Evolutionary conservation across 441 rosid species (phyloP), one percentile per base, ranked within the genome.

Genomic region (Populus hybrid): DNA sequence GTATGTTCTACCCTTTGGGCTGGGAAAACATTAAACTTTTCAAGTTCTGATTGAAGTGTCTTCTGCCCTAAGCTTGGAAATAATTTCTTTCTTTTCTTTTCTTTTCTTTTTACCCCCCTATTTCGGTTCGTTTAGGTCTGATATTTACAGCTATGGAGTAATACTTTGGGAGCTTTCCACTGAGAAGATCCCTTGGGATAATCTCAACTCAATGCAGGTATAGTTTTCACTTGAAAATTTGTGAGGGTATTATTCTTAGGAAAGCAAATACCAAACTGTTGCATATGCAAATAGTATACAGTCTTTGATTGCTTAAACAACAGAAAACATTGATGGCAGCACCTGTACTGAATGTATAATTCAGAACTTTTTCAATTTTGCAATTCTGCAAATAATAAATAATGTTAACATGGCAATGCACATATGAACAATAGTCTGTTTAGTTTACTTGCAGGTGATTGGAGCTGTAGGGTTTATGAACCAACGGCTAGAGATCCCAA

Each of bases 381-480:
- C 10, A 36, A 68, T 71, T 61, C 38, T 78, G n/a, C 63, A 23
- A 76, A 21, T 71, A 30, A 40, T 35, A 28, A 46, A 68, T 69
- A 21, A 9, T 10, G 67, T 9, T 57, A 69, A 63, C 21, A 21
- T 26, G 20, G 20, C 23, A 32, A 24, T 46, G 28, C 75, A 53
- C 73, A 65, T 84, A 74, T 77, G 80, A 84, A 81, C 77, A 73
- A 84, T 42, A 20, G 63, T 80, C 78, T 80, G 53, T 81, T 79
- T 82, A 70, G 87, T 75, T 78, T 82, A 78, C 71, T 77, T 84
- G 84, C 88, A 95, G 99, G 93, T 95, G 85, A 88, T 94, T 79
- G 99, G 97, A 82, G 98, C 97, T 75, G 99, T 94, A 67, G 98
- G 98, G 46, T 96, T 94, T 84, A 94, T 94, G 97, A 87, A 94